Percentiles rank a stretch among this genome's conserved stretches.
These are phyloP conservation scores for Termitomyces sp. DNA, from an alignment of 768 basidiomycete genomes.

Conservation along the genomic window DNA sequence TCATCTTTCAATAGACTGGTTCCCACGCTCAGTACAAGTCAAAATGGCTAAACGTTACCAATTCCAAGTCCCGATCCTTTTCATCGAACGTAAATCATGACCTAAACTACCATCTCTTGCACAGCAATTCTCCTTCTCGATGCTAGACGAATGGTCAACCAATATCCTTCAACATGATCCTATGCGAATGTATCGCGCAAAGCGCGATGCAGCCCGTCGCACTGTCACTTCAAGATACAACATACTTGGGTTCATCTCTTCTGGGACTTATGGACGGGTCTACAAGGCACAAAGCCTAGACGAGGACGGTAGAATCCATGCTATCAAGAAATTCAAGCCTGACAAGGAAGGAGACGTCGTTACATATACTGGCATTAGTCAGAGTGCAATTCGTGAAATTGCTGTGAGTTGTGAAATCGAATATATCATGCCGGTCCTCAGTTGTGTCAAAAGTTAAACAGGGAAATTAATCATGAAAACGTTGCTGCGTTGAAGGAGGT, in stretches of 20 bases:
- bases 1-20: not conserved
- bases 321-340: constrained; percentile 99
- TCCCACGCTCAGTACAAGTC: constrained; percentile 7
- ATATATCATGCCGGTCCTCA: constrained; percentile 9
- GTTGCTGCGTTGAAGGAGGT: constrained; percentile 90
- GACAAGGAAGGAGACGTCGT: constrained; percentile 97
- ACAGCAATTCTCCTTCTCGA: constrained; percentile 3
- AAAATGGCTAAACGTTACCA: not conserved
- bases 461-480: constrained; percentile 88
- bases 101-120: not conserved
- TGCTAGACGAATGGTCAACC: constrained; percentile 28
- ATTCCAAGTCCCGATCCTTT: not conserved
- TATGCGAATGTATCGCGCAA: constrained; percentile 81
- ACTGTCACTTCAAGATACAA: constrained; percentile 78
- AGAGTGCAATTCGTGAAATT: constrained; percentile 96
- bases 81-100: constrained; percentile 6
- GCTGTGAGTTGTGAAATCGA: constrained; percentile 49
- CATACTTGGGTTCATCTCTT: constrained; percentile 96
- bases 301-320: constrained; percentile 67
- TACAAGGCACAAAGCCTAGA: constrained; percentile 90
- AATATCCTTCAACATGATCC: constrained; percentile 60
- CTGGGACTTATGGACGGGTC: constrained; percentile 96
- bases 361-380: constrained; percentile 96
- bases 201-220: constrained; percentile 62
- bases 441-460: constrained; percentile 55